Percentiles rank a stretch among this genome's conserved stretches.
Conservation (phyloP, 495 filamentous ascomycete genomes). For the Pseudoneurospora amorphoporcata region DNA sequence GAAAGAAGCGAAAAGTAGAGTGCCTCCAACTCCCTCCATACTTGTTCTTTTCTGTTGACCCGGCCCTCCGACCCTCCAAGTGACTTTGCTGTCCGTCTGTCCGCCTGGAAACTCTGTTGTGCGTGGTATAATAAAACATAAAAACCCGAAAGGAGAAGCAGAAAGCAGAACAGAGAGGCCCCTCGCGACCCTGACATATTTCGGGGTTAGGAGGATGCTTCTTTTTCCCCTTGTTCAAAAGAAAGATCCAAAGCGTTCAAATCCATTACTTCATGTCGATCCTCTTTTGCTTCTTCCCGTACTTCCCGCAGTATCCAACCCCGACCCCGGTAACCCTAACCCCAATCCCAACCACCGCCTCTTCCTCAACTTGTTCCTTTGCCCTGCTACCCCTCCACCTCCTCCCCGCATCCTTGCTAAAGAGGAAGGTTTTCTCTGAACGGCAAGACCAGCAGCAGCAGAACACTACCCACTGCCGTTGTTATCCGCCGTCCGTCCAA, state of each 20-base stretch:
- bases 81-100: background rate
- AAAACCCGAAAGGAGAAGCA: background rate
- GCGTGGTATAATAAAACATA: background rate
- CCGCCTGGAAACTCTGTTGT: background rate
- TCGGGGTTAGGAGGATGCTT: no score
- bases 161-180: background rate
- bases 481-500: slow-evolving; percentile 36
- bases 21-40: background rate
- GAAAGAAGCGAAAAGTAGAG: background rate
- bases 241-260: background rate
- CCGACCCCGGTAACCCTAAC: background rate
- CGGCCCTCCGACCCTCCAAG: background rate
- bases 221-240: no score
- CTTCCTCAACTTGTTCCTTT: background rate
- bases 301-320: background rate
- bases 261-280: background rate
- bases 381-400: background rate
- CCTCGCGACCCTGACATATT: no score
- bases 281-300: background rate
- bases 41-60: background rate
- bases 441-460: background rate
- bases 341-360: background rate
- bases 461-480: background rate
- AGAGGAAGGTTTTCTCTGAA: background rate
- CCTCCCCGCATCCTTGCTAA: no score